A percentile compares a stretch with the other conserved stretches of the same genome.
Evolutionary conservation across 805 yeast species (phyloP).

Genomic region (Candida tammaniensis): DNA sequence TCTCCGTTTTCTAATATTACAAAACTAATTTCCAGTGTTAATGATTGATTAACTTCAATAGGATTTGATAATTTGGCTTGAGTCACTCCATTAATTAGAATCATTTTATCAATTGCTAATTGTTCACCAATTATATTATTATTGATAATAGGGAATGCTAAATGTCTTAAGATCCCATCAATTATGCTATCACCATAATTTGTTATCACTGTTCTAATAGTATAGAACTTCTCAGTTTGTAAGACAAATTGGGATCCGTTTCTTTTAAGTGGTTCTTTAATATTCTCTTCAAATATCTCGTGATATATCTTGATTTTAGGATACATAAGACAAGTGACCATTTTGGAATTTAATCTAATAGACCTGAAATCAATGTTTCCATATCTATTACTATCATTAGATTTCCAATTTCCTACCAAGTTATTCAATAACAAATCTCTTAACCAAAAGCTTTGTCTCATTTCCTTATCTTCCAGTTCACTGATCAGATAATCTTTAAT

Average conservation of each 20-base stretch:
- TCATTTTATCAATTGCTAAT: constrained; percentile 46
- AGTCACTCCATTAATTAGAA: constrained; percentile 70
- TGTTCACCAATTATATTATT: constrained; percentile 9
- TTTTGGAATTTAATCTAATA: constrained; percentile 56
- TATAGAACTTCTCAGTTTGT: constrained; percentile 48
- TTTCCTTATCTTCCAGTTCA: constrained; percentile 53
- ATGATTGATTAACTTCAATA: constrained; percentile 41
- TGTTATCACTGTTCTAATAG: constrained; percentile 45
- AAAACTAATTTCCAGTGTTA: constrained; percentile 45
- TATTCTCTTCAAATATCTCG: constrained; percentile 15
- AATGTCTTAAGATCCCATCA: constrained; percentile 58
- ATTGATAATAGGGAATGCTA: constrained; percentile 40
- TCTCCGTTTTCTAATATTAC: constrained; percentile 73
- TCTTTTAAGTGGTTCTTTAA: constrained; percentile 11
- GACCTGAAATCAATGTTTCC: constrained; percentile 70
- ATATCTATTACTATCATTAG: constrained; percentile 12
- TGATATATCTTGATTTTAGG: constrained; percentile 47
- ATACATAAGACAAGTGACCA: constrained; percentile 54
- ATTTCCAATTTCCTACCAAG: constrained; percentile 66
- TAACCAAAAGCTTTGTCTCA: constrained; percentile 78
- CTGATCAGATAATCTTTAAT: constrained; percentile 54
- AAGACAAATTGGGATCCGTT: constrained; percentile 31
- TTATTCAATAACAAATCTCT: constrained; percentile 59
- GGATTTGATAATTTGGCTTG: constrained; percentile 53
- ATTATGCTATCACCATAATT: constrained; percentile 46